These are phyloP conservation scores for Aspergillus sp. DNA, from an alignment of 2,329 filamentous ascomycete species.

Conservation along the genomic window DNA sequence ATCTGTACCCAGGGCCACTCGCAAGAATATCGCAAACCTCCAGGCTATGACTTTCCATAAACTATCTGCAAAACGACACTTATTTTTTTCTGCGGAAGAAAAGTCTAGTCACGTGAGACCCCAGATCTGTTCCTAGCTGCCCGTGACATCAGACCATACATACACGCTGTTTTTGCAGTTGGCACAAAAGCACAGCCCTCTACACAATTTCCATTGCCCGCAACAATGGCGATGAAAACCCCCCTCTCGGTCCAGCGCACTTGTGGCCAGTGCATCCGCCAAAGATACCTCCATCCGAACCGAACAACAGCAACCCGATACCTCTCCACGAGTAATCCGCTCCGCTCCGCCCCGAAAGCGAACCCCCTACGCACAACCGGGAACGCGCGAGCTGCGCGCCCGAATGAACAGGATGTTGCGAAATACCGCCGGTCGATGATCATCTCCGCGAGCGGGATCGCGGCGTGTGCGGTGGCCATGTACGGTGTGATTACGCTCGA, in stretches of 20 bases:
- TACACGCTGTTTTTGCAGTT: background rate
- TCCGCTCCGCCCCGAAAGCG: constrained; percentile 32
- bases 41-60: background rate
- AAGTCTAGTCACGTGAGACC: background rate
- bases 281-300: constrained; percentile 23
- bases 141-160: background rate
- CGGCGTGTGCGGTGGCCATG: constrained; percentile 44
- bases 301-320: constrained; percentile 19
- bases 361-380: constrained; percentile 38
- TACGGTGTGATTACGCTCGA: constrained; percentile 46
- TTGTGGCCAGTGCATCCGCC: constrained; percentile 32
- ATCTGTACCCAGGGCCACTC: background rate
- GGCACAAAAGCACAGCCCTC: background rate
- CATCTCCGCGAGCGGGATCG: constrained; percentile 44
- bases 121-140: background rate
- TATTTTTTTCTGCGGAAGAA: background rate
- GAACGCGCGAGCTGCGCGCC: constrained; percentile 21
- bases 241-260: constrained; percentile 25
- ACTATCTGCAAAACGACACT: background rate
- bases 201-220: background rate
- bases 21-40: background rate
- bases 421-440: constrained; percentile 38
- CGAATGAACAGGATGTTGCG: constrained; percentile 30
- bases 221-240: constrained; percentile 19
- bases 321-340: constrained; percentile 33